Evolutionary conservation across 306 rosid genomes (phyloP).

Genomic region (Rosa multiflora): DNA sequence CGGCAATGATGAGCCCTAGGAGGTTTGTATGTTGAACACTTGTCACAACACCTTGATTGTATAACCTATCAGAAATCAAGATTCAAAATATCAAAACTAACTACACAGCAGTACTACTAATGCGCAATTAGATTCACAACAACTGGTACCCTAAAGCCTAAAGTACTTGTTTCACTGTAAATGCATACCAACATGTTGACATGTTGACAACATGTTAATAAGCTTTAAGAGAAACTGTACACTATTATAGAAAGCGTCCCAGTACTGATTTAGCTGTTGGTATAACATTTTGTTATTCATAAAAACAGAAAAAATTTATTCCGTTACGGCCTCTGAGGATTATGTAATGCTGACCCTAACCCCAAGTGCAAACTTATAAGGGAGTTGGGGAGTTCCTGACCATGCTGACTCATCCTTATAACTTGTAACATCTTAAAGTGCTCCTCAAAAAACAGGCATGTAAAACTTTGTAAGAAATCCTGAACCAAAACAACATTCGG

Average conservation of each 20-base stretch:
- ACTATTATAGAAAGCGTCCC: not conserved
- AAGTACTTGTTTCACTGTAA: not conserved
- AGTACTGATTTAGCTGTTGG: not conserved
- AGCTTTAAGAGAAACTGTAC: not conserved
- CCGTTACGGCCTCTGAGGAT: not conserved
- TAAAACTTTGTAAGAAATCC: not conserved
- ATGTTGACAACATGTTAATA: not conserved
- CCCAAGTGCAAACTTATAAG: not conserved
- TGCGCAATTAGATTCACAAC: not conserved
- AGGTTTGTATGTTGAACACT: slow-evolving; percentile 71
- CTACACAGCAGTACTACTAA: not conserved
- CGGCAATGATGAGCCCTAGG: slow-evolving; percentile 96
- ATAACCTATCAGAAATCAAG: slow-evolving; percentile 39
- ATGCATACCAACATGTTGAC: not conserved
- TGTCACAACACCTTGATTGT: slow-evolving; percentile 62
- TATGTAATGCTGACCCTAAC: not conserved
- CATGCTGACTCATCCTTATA: not conserved
- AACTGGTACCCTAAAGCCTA: not conserved
- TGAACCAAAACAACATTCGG: not conserved
- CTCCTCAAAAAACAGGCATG: not conserved
- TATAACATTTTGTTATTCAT: not conserved
- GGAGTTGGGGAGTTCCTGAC: not conserved
- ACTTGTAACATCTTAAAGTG: not conserved
- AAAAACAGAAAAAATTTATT: not conserved
- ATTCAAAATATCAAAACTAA: slow-evolving; percentile 12